These are phyloP conservation scores for Leccinum sublutescens DNA, from an alignment of 768 basidiomycete genomes.

Conservation along the genomic window DNA sequence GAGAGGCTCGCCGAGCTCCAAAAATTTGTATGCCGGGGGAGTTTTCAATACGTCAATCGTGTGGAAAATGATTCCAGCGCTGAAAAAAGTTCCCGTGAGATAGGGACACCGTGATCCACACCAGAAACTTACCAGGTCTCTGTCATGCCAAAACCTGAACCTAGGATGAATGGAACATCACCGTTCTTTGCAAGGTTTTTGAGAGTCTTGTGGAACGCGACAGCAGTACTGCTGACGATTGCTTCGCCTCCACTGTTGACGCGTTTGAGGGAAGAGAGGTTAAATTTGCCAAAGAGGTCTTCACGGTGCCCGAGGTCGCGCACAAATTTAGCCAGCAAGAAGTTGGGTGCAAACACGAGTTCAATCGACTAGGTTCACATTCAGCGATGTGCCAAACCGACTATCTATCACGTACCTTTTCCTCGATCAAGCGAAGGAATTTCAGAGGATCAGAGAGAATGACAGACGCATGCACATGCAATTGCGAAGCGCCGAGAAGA, in stretches of 20 bases:
- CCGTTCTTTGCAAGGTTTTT: constrained; percentile 8
- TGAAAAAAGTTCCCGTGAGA: background rate
- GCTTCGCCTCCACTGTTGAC: background rate
- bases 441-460: constrained; percentile 15
- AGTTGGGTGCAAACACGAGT: background rate
- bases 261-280: constrained; percentile 24
- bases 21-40: background rate
- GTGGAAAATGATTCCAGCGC: background rate
- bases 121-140: background rate
- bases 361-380: background rate
- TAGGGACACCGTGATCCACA: background rate
- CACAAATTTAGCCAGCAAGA: background rate
- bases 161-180: constrained; percentile 18
- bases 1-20: background rate
- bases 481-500: constrained; percentile 24
- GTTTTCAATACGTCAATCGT: constrained; percentile 8
- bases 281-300: constrained; percentile 22
- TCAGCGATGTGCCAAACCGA: background rate
- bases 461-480: constrained; percentile 14
- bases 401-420: background rate
- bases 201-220: background rate
- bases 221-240: background rate
- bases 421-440: constrained; percentile 1
- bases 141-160: constrained; percentile 31
- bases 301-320: constrained; percentile 2